phyloP scores from a whole-genome alignment of 108 stramenopile species.

The Parietichytrium sp. region DNA sequence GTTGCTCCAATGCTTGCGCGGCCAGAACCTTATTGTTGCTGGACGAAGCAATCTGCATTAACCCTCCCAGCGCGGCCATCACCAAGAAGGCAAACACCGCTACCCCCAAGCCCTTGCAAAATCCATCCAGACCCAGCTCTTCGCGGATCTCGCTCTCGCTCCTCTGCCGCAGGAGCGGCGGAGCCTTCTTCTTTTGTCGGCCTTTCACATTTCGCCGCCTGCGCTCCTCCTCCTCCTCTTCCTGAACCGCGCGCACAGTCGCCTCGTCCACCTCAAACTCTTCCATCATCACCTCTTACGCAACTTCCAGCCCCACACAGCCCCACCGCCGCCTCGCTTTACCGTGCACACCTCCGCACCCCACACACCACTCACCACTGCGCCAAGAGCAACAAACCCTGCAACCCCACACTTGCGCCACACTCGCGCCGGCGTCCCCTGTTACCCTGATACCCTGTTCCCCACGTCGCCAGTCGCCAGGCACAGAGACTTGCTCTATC shows the following conservation, averaged over 20 bases:
- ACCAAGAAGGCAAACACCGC: background rate
- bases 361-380: too few species aligned
- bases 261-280: background rate
- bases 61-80: constrained; percentile 16
- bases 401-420: too few species aligned
- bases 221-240: background rate
- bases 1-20: background rate
- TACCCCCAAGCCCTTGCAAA: background rate
- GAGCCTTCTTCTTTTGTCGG: background rate
- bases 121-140: background rate
- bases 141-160: constrained; percentile 16
- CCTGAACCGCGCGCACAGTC: too few species aligned
- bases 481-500: too few species aligned
- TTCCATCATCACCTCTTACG: background rate
- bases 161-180: constrained; percentile 18
- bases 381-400: too few species aligned
- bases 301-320: too few species aligned
- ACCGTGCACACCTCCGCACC: too few species aligned
- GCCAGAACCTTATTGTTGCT: background rate
- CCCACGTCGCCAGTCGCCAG: too few species aligned
- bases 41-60: background rate
- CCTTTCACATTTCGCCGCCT: background rate
- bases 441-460: too few species aligned
- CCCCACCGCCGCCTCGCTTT: too few species aligned
- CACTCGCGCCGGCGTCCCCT: too few species aligned